Base-by-base conservation (phyloP, 2,329 filamentous ascomycete genomes). In the Hypoxylon sp. region DNA sequence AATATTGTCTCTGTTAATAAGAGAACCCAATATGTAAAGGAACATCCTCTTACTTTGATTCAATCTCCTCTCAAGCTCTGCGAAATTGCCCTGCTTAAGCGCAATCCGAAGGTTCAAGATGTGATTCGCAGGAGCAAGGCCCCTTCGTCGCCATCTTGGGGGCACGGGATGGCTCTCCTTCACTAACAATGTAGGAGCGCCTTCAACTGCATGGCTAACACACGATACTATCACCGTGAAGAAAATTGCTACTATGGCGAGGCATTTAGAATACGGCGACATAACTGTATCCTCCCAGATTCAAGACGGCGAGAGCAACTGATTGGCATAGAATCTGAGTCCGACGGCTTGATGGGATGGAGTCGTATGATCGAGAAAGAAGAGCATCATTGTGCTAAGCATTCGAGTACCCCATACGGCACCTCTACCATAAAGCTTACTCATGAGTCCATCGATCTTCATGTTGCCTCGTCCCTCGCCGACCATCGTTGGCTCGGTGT, bases 171-270 rank as follows among this genome's bases (percentile, higher is more conserved):
- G 38, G 2, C 17, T 43, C 21, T 43, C 38, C 38, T 43, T 43
- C 7, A 43, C 17, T 21, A 17, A 10, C 0, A 43, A 21, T 3
- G 38, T 43, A 43, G 17, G 11, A 3, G 17, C 7, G 17, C 7
- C 17, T 11, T 43, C 38, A 43, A 50, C 14, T 50, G 28, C 46
- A 50, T 50, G 46, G n/a, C 46, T n/a, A 10, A 17, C 25, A 50
- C 46, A 50, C 46, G 28, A 30, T 30, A 32, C 25, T 3, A 32
- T 50, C 14, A 50, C 46, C n/a, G 28, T 50, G 23, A 30, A 50
- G 14, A 50, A 17, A 17, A 50, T 50, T 50, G 46, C 46, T 50
- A 50, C 7, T 30, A 50, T 32, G 46, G 46, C 46, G 25, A 50
- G 46, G 25, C 21, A 50, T 50, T 11, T 30, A 9, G 23, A 25